Percentiles rank a stretch among this genome's conserved stretches.
Conservation (phyloP, 23 red algal genomes). For the Gracilaria caudata region DNA sequence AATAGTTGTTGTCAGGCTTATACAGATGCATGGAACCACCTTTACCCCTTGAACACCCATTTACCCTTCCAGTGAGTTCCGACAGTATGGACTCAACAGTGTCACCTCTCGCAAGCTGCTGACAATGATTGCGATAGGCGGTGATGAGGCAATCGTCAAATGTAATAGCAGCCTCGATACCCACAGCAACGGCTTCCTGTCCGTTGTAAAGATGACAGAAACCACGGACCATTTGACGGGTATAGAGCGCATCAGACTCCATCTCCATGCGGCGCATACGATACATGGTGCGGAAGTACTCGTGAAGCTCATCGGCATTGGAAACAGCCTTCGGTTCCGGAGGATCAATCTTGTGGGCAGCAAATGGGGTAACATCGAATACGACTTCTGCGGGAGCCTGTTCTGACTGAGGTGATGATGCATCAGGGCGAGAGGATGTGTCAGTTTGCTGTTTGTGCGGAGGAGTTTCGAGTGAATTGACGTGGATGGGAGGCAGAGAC, state of each 20-base stretch:
- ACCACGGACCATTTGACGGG: conserved; percentile 80
- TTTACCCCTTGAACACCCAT: conserved; percentile 86
- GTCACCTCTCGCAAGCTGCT: conserved; percentile 85
- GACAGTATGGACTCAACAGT: conserved; percentile 82
- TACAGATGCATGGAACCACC: conserved; percentile 99
- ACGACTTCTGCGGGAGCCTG: conserved; percentile 39
- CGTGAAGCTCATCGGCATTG: conserved; percentile 76
- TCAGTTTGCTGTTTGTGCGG: background rate
- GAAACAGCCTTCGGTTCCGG: conserved; percentile 66
- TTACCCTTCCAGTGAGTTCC: conserved; percentile 84
- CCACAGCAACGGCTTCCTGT: conserved; percentile 95
- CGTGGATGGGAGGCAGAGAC: background rate
- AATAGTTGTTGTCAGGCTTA: conserved; percentile 88
- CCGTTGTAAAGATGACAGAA: conserved; percentile 99
- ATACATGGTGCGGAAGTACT: conserved; percentile 87
- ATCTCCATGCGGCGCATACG: conserved; percentile 96
- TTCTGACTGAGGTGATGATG: background rate
- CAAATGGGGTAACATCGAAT: conserved; percentile 68
- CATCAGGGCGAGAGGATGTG: conserved; percentile 16
- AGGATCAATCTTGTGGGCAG: conserved; percentile 65
- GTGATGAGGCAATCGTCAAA: conserved; percentile 93
- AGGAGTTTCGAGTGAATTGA: background rate
- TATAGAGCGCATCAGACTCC: conserved; percentile 91
- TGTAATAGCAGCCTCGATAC: conserved; percentile 84
- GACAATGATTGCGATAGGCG: conserved; percentile 98